Evolutionary conservation across 257 asterid species (phyloP).

Genomic region (Nicotiana undulata): DNA sequence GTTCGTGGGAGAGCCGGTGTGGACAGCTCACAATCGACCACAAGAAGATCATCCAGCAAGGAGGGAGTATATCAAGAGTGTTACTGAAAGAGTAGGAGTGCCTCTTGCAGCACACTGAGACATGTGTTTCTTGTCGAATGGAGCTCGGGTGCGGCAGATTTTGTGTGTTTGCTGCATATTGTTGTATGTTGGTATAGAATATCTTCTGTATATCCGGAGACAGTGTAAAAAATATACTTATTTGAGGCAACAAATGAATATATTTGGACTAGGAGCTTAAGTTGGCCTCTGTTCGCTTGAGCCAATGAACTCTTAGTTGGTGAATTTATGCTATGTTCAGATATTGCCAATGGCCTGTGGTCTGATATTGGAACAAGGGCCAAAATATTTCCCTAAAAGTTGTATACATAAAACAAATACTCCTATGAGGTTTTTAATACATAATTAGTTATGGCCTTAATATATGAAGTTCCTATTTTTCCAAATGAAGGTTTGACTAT

Average conservation of each 20-base stretch:
- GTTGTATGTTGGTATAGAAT: background rate
- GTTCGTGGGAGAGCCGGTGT: slow-evolving; percentile 86
- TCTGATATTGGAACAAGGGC: background rate
- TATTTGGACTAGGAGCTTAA: background rate
- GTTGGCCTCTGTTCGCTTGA: background rate
- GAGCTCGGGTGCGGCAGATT: background rate
- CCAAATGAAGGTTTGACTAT: background rate
- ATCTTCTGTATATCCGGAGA: background rate
- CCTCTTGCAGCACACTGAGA: slow-evolving; percentile 44
- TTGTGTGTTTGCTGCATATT: background rate
- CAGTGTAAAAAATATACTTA: background rate
- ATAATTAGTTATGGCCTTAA: background rate
- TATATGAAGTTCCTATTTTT: background rate
- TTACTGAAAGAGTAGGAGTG: slow-evolving; percentile 23
- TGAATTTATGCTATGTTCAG: background rate
- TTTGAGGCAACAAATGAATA: background rate
- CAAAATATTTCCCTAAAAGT: background rate
- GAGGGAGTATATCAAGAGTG: slow-evolving; percentile 37
- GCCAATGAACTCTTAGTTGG: background rate
- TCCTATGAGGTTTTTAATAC: background rate
- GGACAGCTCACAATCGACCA: slow-evolving; percentile 78
- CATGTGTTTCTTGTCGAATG: background rate
- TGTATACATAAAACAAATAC: background rate
- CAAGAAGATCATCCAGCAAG: slow-evolving; percentile 77
- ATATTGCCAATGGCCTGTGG: background rate